Evolutionary conservation across 129 eudicot genomes (phyloP), one percentile per base, ranked within the genome.

Genomic region (Flaveria brownii): DNA sequence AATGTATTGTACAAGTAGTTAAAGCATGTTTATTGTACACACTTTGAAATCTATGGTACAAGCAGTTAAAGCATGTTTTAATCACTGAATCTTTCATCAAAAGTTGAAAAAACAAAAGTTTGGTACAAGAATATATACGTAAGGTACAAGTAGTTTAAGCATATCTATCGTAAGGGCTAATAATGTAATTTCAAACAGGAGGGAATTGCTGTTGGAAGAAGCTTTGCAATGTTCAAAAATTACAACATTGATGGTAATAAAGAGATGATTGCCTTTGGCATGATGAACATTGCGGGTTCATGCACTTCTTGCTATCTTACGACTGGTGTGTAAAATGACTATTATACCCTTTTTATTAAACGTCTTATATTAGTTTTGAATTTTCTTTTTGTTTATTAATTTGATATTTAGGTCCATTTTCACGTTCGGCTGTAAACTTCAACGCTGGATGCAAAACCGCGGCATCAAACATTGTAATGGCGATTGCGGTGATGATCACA

Each of bases 201-300:
- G 89, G 99, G 99, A 67, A 95, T 95, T 68, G 99, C 99, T 33
- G 99, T 90, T 9, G 99, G 97, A 30, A 89, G 99, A 84, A 91
- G 95, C 78, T 91, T 95, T 85, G 91, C 99, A 59, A 89, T 91
- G 97, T 86, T 89, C 81, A 95, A 92, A 81, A 95, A 95, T 71
- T 95, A 95, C 92, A 83, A 95, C 67, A 89, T 95, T 67, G 99
- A 95, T 86, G 99, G 99, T 11, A 95, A 95, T 91, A 95, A 94
- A 84, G 98, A 94, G 81, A 94, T 94, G 98, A 89, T 94, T 78
- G 97, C 98, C 18, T 80, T 88, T 80, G 98, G 98, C 59, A 89
- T 86, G 88, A 94, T 94, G 98, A 94, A 94, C 76, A 94, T 94
- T 84, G 90, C 82, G 71, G 98, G 98, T 68, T 94, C 97, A 51